Evolutionary conservation across 2,329 filamentous ascomycete genomes (phyloP).

Genomic region (Fusarium fujikuroi): DNA sequence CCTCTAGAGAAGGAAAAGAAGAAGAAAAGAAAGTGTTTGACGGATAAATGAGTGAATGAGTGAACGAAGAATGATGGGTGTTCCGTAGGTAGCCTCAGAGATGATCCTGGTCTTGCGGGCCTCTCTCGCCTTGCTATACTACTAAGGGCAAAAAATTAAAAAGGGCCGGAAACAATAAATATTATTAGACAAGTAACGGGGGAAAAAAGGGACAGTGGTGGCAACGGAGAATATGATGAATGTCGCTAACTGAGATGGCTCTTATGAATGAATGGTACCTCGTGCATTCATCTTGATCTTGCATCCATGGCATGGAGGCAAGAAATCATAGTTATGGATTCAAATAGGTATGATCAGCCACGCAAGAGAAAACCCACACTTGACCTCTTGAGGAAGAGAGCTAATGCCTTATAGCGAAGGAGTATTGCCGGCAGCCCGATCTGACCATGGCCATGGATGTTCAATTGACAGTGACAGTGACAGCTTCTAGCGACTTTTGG

Average conservation of each 20-base stretch:
- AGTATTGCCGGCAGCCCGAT: slow-evolving; percentile 13
- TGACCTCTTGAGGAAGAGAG: neutral
- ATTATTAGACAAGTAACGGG: neutral
- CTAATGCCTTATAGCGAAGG: neutral
- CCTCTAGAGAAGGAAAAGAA: neutral
- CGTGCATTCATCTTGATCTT: slow-evolving; percentile 3
- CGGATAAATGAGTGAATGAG: neutral
- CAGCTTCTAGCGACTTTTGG: neutral
- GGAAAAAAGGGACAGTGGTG: neutral
- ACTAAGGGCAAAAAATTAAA: slow-evolving; percentile 13
- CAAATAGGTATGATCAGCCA: neutral
- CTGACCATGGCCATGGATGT: neutral
- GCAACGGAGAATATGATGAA: slow-evolving; percentile 5
- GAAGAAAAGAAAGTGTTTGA: neutral
- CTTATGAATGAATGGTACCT: neutral
- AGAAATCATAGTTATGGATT: neutral
- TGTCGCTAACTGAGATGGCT: neutral
- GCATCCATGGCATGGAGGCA: neutral
- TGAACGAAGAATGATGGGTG: neutral
- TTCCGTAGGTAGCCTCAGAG: slow-evolving; percentile 9
- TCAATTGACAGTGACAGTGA: neutral
- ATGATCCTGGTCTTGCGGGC: slow-evolving; percentile 33
- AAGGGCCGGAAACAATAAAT: slow-evolving; percentile 21
- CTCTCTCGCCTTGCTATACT: slow-evolving; percentile 30
- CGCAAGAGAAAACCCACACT: neutral